Evolutionary conservation across 208 protist species (phyloP), one percentile per base, ranked within the genome.

Genomic region (Acanthamoeba lenticulata): DNA sequence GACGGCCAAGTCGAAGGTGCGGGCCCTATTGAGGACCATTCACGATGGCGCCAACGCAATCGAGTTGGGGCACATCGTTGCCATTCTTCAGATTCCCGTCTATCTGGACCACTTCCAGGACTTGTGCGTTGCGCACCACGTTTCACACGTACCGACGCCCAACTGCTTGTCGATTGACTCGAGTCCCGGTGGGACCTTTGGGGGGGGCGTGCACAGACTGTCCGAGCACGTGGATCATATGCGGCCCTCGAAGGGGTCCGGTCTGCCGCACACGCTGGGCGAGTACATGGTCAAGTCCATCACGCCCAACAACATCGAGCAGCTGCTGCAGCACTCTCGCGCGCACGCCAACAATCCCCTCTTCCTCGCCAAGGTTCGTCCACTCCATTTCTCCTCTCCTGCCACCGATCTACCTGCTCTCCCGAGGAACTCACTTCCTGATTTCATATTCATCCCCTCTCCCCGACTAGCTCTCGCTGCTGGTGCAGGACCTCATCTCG

Each of bases 81-180:
- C n/a, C 69, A 81, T 93, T 2, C 90, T 93, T n/a, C 5, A 40
- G n/a, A 42, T 85, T n/a, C 55, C 90, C 40, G n/a, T 93, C 21
- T 65, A 45, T 34, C 13, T 83, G 27, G 90, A 93, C 29, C 90
- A 83, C 5, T 93, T 93, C 67, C 90, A 93, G 62, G 90, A 93
- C 34, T 0, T 47, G 85, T 90, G 21, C n/a, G 52, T 19, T 19
- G 6, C 13, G 24, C 19, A 15, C 19, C 42, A 13, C 38, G n/a
- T 81, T 79, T 21, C 49, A 24, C 55, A 34, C 24, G 11, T 38
- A 5, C 6, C 60, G 60, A 69, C 9, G 11, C 24, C 0, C 52
- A 60, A 7, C 55, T 65, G 19, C 29, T 34, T 27, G 34, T 44
- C 19, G 2, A 74, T 27, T 3, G 2, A 74, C 29, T 6, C 60